Conservation (phyloP, 108 stramenopile genomes). For the Mediolabrus comicus region DNA sequence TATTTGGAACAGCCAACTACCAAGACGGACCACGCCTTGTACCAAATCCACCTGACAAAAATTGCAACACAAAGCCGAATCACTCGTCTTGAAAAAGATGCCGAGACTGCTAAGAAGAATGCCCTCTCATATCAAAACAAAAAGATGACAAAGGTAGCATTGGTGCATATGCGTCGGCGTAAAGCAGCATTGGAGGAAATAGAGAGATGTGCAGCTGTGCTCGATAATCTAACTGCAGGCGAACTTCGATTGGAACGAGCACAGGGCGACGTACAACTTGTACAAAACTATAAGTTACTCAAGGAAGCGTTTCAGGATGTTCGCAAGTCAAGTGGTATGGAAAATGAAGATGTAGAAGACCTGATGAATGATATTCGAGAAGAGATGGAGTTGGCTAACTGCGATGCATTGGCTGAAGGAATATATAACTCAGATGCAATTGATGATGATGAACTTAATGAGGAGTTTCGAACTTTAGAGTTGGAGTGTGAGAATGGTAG, state of each 20-base stretch:
- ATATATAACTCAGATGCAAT: not conserved
- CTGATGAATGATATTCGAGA: constrained; percentile 34
- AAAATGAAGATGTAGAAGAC: constrained; percentile 13
- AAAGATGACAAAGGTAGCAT: constrained; percentile 5
- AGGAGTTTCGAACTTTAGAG: constrained; percentile 32
- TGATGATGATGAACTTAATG: constrained; percentile 35
- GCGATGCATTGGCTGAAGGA: not conserved
- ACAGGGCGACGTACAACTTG: constrained; percentile 19
- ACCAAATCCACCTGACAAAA: constrained; percentile 34
- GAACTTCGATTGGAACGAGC: constrained; percentile 38
- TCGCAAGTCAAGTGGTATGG: constrained; percentile 6
- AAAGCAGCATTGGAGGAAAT: constrained; percentile 34
- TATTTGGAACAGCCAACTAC: not conserved
- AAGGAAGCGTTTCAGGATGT: constrained; percentile 28
- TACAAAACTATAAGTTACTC: constrained; percentile 13
- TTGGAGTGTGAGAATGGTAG: constrained; percentile 12
- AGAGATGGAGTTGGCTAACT: constrained; percentile 17
- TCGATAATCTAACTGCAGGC: constrained; percentile 31
- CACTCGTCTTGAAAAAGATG: constrained; percentile 21
- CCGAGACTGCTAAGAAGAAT: constrained; percentile 14
- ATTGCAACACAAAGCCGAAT: constrained; percentile 18
- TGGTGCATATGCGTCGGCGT: constrained; percentile 29
- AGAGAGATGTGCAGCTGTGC: constrained; percentile 26
- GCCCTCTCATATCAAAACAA: constrained; percentile 19
- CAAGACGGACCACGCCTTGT: constrained; percentile 26